Base-by-base conservation (phyloP, 176 grass and related monocot species). In the Eragrostis nindensis region DNA sequence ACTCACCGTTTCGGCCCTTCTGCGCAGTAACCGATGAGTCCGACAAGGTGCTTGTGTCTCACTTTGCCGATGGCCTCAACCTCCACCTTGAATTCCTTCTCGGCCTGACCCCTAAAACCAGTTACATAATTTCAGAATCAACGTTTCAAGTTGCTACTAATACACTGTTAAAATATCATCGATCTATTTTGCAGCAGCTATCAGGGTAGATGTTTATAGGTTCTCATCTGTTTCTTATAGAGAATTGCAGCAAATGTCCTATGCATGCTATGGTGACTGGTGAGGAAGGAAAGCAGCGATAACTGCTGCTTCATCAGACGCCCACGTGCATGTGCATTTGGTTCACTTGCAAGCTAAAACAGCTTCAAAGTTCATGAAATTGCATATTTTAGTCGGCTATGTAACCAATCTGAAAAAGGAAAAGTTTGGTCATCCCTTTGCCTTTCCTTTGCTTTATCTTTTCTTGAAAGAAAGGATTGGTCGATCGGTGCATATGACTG, bases 31-130 rank as follows among this genome's bases (percentile, higher is more conserved):
- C 97, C 93, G 57, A 99, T 70, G 26, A 99, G 89, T 11, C 93
- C 93, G 15, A 90, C 93, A 26, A 99, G 93, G 71, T 96, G 89
- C 75, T 96, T 99, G 70, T 99, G 97, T 81, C 97, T 88, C 68
- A 99, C 97, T 85, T 88, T 96, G 66, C 97, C 97, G 11, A 99
- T 99, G 24, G 86, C 91, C 78, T 99, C 97, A 11, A 99, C 93
- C 82, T 99, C 97, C 82, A 99, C 97, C 76, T 96, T 94, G 87
- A 99, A 99, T 47, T 99, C 97, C 84, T 91, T 95, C 85, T 99
- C 97, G 2, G 97, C 97, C 82, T 96, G 97, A 14, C 97, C 97
- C 87, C 97, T 99, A 52, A 73, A 74, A 22, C 53, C 29, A 72
- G 10, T 76, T 16, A 6, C 0, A n/a, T n/a, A 40, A 76, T 66